A percentile compares a stretch with the other conserved stretches of the same genome.
These are phyloP conservation scores for Blastocystis sp. DNA, from an alignment of 352 stramenopile genomes.

Conservation along the genomic window DNA sequence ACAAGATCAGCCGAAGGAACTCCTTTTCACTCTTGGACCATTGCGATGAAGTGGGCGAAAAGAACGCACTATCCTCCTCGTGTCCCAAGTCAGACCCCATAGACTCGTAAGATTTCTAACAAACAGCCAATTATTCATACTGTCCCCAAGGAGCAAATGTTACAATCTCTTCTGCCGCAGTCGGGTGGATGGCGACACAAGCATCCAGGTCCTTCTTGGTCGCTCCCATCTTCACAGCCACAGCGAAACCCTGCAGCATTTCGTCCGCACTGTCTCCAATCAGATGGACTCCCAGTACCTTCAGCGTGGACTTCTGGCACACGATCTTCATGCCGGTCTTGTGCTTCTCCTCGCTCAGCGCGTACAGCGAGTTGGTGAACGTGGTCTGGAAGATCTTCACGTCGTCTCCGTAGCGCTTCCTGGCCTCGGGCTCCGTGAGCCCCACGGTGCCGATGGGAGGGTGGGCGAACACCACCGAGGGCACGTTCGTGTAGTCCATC, in stretches of 20 bases:
- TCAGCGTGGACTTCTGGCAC: conserved; percentile 65
- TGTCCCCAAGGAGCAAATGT: conserved; percentile 79
- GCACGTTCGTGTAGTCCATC: conserved; percentile 77
- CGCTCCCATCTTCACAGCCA: conserved; percentile 92
- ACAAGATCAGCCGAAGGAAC: neutral
- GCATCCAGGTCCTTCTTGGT: conserved; percentile 92
- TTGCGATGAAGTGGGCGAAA: neutral
- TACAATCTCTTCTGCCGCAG: conserved; percentile 88
- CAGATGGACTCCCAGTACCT: conserved; percentile 88
- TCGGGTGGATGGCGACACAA: conserved; percentile 88
- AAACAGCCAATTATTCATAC: neutral
- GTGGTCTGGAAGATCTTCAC: conserved; percentile 81
- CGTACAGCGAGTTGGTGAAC: conserved; percentile 81
- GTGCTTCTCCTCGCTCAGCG: conserved; percentile 71
- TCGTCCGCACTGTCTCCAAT: conserved; percentile 86
- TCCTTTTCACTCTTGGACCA: conserved; percentile 45
- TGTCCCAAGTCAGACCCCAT: conserved; percentile 33
- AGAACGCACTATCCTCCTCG: neutral
- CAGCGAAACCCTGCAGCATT: conserved; percentile 93
- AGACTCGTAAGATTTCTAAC: neutral
- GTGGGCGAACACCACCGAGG: conserved; percentile 85
- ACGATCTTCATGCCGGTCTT: conserved; percentile 75
- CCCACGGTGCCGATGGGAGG: conserved; percentile 83
- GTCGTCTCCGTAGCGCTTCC: conserved; percentile 76
- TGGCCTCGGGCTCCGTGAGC: conserved; percentile 81